A percentile compares a stretch with the other conserved stretches of the same genome.
These are phyloP conservation scores for Carex scoparia DNA, from an alignment of 176 grass and related monocot genomes.

Conservation along the genomic window DNA sequence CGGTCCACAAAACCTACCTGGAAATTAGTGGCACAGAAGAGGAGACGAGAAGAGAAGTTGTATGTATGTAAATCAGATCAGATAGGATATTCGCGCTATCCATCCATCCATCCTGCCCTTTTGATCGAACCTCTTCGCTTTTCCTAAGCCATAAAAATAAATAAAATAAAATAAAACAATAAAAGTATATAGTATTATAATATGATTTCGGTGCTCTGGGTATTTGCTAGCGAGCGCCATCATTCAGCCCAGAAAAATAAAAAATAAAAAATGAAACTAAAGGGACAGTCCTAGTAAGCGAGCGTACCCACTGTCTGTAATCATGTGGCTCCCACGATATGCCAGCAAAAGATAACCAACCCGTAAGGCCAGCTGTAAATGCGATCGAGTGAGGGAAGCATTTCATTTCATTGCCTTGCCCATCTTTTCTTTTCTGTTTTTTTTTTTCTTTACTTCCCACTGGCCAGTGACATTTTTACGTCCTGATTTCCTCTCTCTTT, in stretches of 20 bases:
- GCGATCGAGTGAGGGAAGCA: background rate
- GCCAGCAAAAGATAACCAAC: background rate
- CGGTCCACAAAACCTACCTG: too few species aligned
- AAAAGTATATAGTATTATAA: too few species aligned
- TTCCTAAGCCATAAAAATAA: background rate
- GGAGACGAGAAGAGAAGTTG: too few species aligned
- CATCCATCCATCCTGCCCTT: background rate
- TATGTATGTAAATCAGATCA: too few species aligned
- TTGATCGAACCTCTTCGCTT: background rate
- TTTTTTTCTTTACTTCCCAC: background rate
- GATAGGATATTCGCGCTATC: background rate
- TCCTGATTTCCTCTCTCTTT: too few species aligned
- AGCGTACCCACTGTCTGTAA: background rate
- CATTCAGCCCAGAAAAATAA: background rate
- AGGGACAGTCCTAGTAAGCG: background rate
- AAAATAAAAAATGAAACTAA: background rate
- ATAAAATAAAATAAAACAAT: background rate
- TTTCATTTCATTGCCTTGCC: background rate
- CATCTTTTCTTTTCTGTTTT: background rate
- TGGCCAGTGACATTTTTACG: too few species aligned
- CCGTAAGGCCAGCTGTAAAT: conserved; percentile 33
- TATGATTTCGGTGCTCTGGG: too few species aligned
- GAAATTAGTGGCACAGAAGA: background rate
- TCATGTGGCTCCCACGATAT: conserved; percentile 17
- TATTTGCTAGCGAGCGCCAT: background rate